phyloP scores from a whole-genome alignment of 495 filamentous ascomycete species.

The Tuber microsphaerosporum region DNA sequence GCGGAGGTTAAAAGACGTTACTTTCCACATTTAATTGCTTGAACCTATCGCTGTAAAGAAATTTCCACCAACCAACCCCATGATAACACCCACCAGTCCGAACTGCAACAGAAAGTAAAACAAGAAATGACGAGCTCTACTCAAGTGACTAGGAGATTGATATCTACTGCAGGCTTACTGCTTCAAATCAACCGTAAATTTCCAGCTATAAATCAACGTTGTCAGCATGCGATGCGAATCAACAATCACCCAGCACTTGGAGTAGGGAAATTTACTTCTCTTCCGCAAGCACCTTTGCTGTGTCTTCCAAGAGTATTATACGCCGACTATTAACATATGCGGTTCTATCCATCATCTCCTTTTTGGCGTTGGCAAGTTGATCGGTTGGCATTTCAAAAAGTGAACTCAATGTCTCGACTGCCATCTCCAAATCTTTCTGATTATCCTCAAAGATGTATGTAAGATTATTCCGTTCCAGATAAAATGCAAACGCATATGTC shows the following conservation, averaged over 20 bases:
- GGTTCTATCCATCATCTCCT: slow-evolving; percentile 97
- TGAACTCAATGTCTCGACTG: slow-evolving; percentile 86
- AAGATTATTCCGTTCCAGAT: slow-evolving; percentile 86
- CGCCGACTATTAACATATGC: slow-evolving; percentile 88
- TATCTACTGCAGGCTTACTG: background rate
- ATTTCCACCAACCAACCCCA: background rate
- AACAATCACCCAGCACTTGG: background rate
- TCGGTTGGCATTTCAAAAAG: slow-evolving; percentile 94
- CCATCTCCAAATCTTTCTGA: slow-evolving; percentile 94
- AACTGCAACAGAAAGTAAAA: background rate
- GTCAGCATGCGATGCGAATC: slow-evolving; percentile 12
- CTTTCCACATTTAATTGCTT: slow-evolving; percentile 5
- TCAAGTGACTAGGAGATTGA: background rate
- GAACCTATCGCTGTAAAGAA: background rate
- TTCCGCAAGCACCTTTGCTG: slow-evolving; percentile 78
- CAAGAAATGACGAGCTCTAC: slow-evolving; percentile 4
- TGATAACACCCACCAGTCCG: background rate
- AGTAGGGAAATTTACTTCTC: slow-evolving; percentile 52
- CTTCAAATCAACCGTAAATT: slow-evolving; percentile 40
- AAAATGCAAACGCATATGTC: slow-evolving; percentile 98
- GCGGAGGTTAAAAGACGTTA: background rate
- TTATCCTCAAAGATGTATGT: slow-evolving; percentile 98
- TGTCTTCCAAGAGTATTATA: slow-evolving; percentile 81
- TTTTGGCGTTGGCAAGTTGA: slow-evolving; percentile 77
- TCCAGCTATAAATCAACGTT: slow-evolving; percentile 31